Percentiles rank a stretch among this genome's conserved stretches.
Conservation (phyloP, 768 basidiomycete species). For the Rhodotorula babjevae region DNA sequence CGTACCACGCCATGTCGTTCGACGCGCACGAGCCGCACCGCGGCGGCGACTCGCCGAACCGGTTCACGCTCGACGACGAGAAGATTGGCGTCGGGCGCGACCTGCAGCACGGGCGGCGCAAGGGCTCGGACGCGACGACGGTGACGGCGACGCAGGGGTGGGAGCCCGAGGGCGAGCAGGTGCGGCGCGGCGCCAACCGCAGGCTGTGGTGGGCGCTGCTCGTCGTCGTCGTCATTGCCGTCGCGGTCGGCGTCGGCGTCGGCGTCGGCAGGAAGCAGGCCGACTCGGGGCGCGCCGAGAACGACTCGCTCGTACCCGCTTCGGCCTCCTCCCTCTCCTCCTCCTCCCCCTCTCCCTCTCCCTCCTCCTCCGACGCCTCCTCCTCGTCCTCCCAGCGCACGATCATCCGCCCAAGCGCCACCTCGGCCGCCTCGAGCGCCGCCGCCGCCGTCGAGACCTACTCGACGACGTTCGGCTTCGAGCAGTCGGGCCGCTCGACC, state of each 20-base stretch:
- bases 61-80: slow-evolving; percentile 35
- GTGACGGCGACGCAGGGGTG: neutral
- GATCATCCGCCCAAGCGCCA: neutral
- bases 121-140: neutral
- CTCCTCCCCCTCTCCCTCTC: neutral
- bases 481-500: slow-evolving; percentile 16
- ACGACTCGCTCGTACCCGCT: neutral
- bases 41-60: neutral
- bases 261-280: slow-evolving; percentile 11
- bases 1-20: slow-evolving; percentile 14
- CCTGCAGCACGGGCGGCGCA: neutral
- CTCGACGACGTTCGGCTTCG: slow-evolving; percentile 26
- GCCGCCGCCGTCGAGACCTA: neutral
- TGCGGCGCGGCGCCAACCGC: slow-evolving; percentile 10
- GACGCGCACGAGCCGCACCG: neutral
- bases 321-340: neutral
- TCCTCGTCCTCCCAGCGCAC: neutral
- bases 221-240: slow-evolving; percentile 13
- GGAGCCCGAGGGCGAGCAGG: neutral
- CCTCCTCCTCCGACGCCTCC: neutral
- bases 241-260: slow-evolving; percentile 1
- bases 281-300: neutral
- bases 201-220: slow-evolving; percentile 1
- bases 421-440: neutral
- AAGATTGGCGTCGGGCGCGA: neutral